Evolutionary conservation across 768 basidiomycete species (phyloP).

Genomic region (Hygrocybe punicea): DNA sequence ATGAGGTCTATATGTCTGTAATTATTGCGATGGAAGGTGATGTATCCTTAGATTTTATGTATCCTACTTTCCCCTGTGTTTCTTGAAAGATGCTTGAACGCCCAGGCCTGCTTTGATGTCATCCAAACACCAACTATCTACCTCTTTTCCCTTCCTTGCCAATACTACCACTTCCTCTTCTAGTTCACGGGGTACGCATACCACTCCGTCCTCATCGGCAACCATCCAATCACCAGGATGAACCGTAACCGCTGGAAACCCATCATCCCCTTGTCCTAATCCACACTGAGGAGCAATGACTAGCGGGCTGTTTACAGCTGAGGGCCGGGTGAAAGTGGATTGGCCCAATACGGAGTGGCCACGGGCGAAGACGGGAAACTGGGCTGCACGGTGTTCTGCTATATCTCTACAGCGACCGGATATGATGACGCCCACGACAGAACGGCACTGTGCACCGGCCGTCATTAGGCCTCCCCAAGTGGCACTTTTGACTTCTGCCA

Average conservation of each 20-base stretch:
- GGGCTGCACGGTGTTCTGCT: conserved; percentile 63
- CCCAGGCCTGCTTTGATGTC: conserved; percentile 77
- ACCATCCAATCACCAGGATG: conserved; percentile 78
- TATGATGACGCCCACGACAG: conserved; percentile 72
- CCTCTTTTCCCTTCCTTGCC: conserved; percentile 54
- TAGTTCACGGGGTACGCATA: conserved; percentile 63
- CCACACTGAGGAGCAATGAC: conserved; percentile 43
- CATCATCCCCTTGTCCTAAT: conserved; percentile 29
- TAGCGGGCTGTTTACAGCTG: conserved; percentile 67
- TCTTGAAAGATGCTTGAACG: conserved; percentile 72
- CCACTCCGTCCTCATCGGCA: conserved; percentile 88
- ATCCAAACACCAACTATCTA: conserved; percentile 68
- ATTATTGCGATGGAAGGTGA: too few species aligned
- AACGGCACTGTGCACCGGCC: conserved; percentile 72
- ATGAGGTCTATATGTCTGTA: too few species aligned
- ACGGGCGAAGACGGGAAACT: conserved; percentile 80
- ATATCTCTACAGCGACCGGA: conserved; percentile 85
- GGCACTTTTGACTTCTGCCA: conserved; percentile 68
- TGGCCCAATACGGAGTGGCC: conserved; percentile 84
- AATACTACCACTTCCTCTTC: conserved; percentile 53
- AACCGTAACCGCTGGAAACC: conserved; percentile 55
- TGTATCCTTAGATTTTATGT: neutral
- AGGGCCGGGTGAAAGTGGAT: conserved; percentile 77
- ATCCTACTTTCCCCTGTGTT: conserved; percentile 55
- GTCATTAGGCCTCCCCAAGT: conserved; percentile 95